Conservation (phyloP, 345 rosid genomes). For the Erodium maritimum region DNA sequence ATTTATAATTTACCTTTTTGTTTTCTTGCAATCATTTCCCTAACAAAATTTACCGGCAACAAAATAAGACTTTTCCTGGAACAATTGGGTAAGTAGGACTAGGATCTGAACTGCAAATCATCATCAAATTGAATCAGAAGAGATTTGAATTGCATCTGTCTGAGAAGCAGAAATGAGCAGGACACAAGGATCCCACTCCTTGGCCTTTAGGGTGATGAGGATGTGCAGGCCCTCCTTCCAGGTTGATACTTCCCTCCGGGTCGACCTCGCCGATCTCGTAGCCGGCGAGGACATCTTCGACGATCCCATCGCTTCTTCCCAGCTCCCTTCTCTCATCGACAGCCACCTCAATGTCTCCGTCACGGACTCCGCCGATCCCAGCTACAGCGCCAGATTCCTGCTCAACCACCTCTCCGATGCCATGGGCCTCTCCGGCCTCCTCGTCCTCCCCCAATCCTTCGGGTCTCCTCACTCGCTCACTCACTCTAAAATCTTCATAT, state of each 20-base stretch:
- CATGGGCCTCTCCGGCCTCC: constrained; percentile 87
- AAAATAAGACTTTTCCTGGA: too few relatives aligned
- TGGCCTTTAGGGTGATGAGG: constrained; percentile 96
- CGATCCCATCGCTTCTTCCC: constrained; percentile 59
- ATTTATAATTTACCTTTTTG: too few relatives aligned
- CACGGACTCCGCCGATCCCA: constrained; percentile 50
- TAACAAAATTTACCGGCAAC: too few relatives aligned
- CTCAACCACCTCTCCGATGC: constrained; percentile 63
- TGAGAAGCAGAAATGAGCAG: constrained; percentile 32
- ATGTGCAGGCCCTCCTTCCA: constrained; percentile 83
- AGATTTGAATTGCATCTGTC: background rate
- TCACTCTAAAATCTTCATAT: background rate
- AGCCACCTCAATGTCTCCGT: constrained; percentile 15
- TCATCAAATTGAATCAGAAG: background rate
- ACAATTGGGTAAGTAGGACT: too few relatives aligned
- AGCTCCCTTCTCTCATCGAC: constrained; percentile 36
- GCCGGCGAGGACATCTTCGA: constrained; percentile 89
- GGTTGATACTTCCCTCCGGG: constrained; percentile 69
- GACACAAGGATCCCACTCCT: constrained; percentile 67
- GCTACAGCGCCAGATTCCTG: constrained; percentile 55
- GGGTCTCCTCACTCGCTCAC: constrained; percentile 26
- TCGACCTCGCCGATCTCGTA: constrained; percentile 80
- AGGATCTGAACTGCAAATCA: too few relatives aligned
- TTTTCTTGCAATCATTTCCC: too few relatives aligned
- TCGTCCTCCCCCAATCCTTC: constrained; percentile 93